Evolutionary conservation across 768 basidiomycete genomes (phyloP), one percentile per base, ranked within the genome.

Genomic region (Leccinum imitatum): DNA sequence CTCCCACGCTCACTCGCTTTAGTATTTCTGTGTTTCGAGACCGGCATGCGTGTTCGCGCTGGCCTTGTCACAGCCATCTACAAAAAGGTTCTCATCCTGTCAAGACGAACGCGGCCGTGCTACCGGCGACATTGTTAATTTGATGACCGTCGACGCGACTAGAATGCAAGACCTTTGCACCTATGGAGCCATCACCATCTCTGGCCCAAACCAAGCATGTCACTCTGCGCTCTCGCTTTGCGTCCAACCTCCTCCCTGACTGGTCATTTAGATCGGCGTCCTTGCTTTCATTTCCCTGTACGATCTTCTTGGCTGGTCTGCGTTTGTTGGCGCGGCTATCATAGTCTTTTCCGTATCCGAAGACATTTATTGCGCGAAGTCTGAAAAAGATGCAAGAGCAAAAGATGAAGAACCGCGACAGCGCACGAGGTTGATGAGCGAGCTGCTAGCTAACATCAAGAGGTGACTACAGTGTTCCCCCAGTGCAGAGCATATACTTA

Each of bases 321-420:
- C 92, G 0, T 94, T 95, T 65, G 89, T 92, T 37, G 94, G 94
- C 6, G 90, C 95, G 1, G 91, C 80, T 0, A 84, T 95, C 69
- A 94, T 95, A 92, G 73, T 91, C n/a, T 66, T 92, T 54, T 90
- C 89, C 3, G 78, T 93, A 59, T 90, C 91, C 3, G 51, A 91
- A 89, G 61, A 89, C 89, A 0, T 68, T 79, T 47, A 87, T 94
- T 58, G 93, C 94, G 1, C 69, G 84, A 5, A 76, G 82, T 55
- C 68, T 91, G 54, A 92, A 92, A 70, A 78, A 72, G 44, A 84
- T 96, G 79, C 93, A 97, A 69, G 84, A 90, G 63, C 68, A 85
- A 65, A 93, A 98, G 72, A 98, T 98, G 96, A 94, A 93, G 74
- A 93, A 90, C 73, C 84, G 93, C 60, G 95, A 95, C 68, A 81